Base-by-base conservation (phyloP, 2,329 filamentous ascomycete species). In the Chalaropsis thielavioides region DNA sequence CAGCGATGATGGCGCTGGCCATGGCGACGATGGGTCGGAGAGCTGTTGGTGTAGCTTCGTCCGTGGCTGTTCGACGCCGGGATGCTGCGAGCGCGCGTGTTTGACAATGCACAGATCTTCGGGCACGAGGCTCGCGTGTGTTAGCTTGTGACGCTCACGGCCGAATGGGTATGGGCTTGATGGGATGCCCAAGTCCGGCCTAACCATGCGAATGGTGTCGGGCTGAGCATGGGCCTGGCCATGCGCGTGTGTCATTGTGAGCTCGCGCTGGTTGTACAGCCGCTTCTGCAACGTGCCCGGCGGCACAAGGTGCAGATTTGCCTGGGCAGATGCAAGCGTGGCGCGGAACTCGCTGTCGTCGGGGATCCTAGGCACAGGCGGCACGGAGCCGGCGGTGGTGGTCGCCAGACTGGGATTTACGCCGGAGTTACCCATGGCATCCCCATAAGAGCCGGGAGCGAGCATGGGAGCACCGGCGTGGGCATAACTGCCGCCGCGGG, bases 71-170 rank as follows among this genome's bases (percentile, higher is more conserved):
- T 8, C 38, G 40, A 6, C 7, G 59, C 24, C 22, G 24, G 40
- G 19, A 6, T 61, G 17, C 13, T n/a, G 59, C 22, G 15, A 44
- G 17, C 6, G 17, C 24, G 5, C 59, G 11, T 56, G 58, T 27
- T 66, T 66, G 31, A 38, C 46, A n/a, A 66, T 61, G n/a, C 51
- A 27, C 15, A 66, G 56, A 2, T 66, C 65, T 27, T 61, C 65
- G 2, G 65, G 62, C 6, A 56, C 65, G 17, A 66, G 44, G 13
- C 62, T 61, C 5, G 62, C 61, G 24, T 64, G 60, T 3, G 61
- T 66, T n/a, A 66, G 54, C 11, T 60, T 60, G 51, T 46, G 22
- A 1, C 63, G 51, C 49, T 54, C 54, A 3, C 43, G 24, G 15
- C 19, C 15, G 15, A 58, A 31, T 15, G 22, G 59, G 46, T 60